These are phyloP conservation scores for Zarea fungicola DNA, from an alignment of 2,329 filamentous ascomycete species.

Conservation along the genomic window DNA sequence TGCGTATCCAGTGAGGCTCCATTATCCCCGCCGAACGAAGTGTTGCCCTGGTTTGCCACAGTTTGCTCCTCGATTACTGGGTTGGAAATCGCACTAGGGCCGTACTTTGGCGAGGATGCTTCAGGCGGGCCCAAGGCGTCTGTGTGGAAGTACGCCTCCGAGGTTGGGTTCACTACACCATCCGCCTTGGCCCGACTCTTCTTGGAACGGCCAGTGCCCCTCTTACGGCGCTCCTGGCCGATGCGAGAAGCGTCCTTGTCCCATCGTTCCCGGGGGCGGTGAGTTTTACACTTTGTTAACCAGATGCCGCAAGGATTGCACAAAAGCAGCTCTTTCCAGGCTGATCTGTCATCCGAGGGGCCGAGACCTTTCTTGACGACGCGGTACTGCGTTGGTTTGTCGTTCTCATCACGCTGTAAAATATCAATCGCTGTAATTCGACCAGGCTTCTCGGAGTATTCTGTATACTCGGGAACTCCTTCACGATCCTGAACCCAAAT, in stretches of 20 bases:
- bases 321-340: slow-evolving; percentile 67
- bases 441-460: slow-evolving; percentile 68
- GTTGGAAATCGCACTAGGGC: slow-evolving; percentile 1
- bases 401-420: slow-evolving; percentile 56
- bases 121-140: slow-evolving; percentile 48
- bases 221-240: slow-evolving; percentile 46
- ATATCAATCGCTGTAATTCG: slow-evolving; percentile 70
- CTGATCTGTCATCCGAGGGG: slow-evolving; percentile 55
- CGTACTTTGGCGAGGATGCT: slow-evolving; percentile 26
- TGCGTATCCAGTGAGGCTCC: slow-evolving; percentile 15
- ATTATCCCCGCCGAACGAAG: slow-evolving; percentile 16
- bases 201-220: slow-evolving; percentile 40
- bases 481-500: slow-evolving; percentile 75
- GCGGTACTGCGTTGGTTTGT: slow-evolving; percentile 62
- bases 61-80: background rate
- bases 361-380: slow-evolving; percentile 71
- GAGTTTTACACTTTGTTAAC: slow-evolving; percentile 81
- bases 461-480: slow-evolving; percentile 64
- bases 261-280: slow-evolving; percentile 82
- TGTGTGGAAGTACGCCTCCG: slow-evolving; percentile 49
- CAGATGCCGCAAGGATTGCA: slow-evolving; percentile 97
- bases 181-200: slow-evolving; percentile 47
- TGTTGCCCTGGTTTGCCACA: background rate
- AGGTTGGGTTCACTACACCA: slow-evolving; percentile 40
- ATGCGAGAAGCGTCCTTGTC: slow-evolving; percentile 55